These are phyloP conservation scores for Fusarium sp. DNA, from an alignment of 2,329 filamentous ascomycete species.

Conservation along the genomic window DNA sequence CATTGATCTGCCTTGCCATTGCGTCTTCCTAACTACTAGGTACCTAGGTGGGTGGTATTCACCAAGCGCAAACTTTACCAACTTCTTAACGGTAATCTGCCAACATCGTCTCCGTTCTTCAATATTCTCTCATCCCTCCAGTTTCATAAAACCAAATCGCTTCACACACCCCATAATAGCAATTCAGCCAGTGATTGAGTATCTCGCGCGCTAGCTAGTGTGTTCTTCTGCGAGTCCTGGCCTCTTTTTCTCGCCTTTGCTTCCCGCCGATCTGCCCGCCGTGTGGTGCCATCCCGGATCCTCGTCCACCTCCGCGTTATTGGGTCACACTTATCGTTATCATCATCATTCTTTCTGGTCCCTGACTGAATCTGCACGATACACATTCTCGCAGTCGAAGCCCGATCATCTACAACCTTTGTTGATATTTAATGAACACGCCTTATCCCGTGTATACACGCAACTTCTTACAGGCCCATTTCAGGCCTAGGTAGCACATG, in stretches of 20 bases:
- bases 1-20: conserved; percentile 39
- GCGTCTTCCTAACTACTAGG: conserved; percentile 20
- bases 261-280: conserved; percentile 23
- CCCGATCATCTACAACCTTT: conserved; percentile 11
- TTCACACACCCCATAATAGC: background rate
- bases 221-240: conserved; percentile 6
- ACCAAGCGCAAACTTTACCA: conserved; percentile 6
- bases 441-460: conserved; percentile 1
- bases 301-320: conserved; percentile 34
- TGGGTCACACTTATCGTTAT: conserved; percentile 17
- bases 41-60: conserved; percentile 28
- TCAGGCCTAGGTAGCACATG: conserved; percentile 42
- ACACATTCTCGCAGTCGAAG: conserved; percentile 8
- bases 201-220: conserved; percentile 13
- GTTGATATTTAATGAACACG: conserved; percentile 36
- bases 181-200: conserved; percentile 23
- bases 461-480: conserved; percentile 25
- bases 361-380: conserved; percentile 24
- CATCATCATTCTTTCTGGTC: conserved; percentile 11
- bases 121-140: background rate
- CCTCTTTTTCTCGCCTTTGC: conserved; percentile 18
- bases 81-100: conserved; percentile 13
- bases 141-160: background rate
- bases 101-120: conserved; percentile 14
- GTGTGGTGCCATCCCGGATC: conserved; percentile 34